Base-by-base conservation (phyloP, 192 early-diverging fungal species). In the Chytriomyces sp. region DNA sequence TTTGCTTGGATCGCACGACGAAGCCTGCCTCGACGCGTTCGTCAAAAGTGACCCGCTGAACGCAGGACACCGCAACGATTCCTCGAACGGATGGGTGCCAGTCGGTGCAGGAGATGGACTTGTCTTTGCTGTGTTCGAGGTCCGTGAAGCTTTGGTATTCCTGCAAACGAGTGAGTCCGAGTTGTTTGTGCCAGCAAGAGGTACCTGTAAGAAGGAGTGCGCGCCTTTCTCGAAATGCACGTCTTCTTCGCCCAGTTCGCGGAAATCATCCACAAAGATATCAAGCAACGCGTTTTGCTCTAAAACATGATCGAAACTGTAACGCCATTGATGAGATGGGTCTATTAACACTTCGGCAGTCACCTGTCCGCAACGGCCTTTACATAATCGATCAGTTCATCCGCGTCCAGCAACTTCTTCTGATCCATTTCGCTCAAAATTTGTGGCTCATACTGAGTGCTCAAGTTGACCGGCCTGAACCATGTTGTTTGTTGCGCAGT, bases 61-160 rank as follows among this genome's bases (percentile, higher is more conserved):
- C 74, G 72, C 88, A 89, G 14, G 88, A 89, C 7, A 89, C 77
- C 6, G 83, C 88, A 10, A 89, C 40, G 17, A 89, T 75, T 22
- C 81, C 83, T 82, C 78, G 86, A 31, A 76, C 80, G 10, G 77
- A 77, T 30, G 88, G 88, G 66, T 89, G 86, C 88, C 88, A 89
- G 49, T 87, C 86, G 30, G 83, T 71, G 69, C 88, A 88, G 0
- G 84, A 81, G 5, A 89, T 82, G 36, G 74, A 87, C 52, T 72
- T 81, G 75, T 87, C 86, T 73, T 88, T 89, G 82, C 82, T 85
- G 57, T 89, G 84, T 56, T 76, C 66, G 31, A 89, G 72, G 63
- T 89, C 88, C 2, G 86, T 89, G 62, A 89, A 89, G 36, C 84
- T 86, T 75, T 89, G 88, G 65, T 89, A 88, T 59, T 89, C 88